These are phyloP conservation scores for Jaenimonas drosophilae DNA, from an alignment of 208 protist genomes.

Conservation along the genomic window DNA sequence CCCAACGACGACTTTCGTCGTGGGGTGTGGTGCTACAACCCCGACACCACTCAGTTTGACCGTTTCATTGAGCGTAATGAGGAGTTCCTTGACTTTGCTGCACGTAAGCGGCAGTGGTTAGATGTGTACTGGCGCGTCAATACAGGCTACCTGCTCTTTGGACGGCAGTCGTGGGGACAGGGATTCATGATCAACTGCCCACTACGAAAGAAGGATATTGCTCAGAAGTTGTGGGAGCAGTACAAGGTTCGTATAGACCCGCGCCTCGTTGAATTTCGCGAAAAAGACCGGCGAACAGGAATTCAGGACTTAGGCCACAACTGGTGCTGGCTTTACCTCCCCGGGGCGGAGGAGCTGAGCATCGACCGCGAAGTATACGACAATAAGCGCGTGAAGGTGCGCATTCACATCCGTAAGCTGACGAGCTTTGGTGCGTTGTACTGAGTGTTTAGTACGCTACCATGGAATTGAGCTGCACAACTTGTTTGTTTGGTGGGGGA, in stretches of 20 bases:
- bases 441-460: constrained; percentile 13
- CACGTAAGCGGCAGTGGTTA: constrained; percentile 88
- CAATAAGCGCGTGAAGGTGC: constrained; percentile 89
- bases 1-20: constrained; percentile 56
- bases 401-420: constrained; percentile 87
- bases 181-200: constrained; percentile 87
- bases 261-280: constrained; percentile 77
- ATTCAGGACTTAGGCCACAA: constrained; percentile 89
- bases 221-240: constrained; percentile 91
- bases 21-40: constrained; percentile 88
- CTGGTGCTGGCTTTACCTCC: constrained; percentile 91
- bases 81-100: constrained; percentile 86
- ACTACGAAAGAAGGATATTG: constrained; percentile 76
- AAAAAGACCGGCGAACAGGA: constrained; percentile 81
- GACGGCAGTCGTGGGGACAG: constrained; percentile 83
- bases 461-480: too few species aligned
- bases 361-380: constrained; percentile 90
- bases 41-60: constrained; percentile 77
- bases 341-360: constrained; percentile 81
- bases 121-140: constrained; percentile 91
- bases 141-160: constrained; percentile 86
- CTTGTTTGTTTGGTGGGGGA: too few species aligned
- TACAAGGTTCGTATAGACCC: constrained; percentile 87
- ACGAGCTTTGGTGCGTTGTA: constrained; percentile 63
- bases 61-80: constrained; percentile 81